Conservation (phyloP, 2,329 filamentous ascomycete species). For the Neopestalotiopsis sp. region DNA sequence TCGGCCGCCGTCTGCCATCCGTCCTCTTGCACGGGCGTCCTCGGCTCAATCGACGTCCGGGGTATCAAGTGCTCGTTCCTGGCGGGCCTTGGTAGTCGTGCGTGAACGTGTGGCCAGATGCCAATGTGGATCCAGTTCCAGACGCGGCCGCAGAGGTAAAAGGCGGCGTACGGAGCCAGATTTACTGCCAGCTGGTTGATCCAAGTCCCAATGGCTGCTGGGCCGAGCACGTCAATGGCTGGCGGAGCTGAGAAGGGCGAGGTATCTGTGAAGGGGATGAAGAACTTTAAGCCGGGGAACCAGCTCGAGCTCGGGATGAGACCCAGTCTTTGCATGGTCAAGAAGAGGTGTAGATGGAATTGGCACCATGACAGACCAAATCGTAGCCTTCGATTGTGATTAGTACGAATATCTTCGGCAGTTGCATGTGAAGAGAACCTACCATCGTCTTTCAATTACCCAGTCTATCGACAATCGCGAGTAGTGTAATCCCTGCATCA, state of each 20-base stretch:
- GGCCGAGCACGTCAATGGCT: slow-evolving; percentile 43
- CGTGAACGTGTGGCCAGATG: slow-evolving; percentile 47
- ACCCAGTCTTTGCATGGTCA: slow-evolving; percentile 58
- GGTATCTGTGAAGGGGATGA: slow-evolving; percentile 58
- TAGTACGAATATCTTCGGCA: not conserved
- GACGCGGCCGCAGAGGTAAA: slow-evolving; percentile 48
- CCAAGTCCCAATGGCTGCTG: slow-evolving; percentile 49
- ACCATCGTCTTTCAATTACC: slow-evolving; percentile 32
- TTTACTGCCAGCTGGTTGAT: slow-evolving; percentile 46
- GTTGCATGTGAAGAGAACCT: slow-evolving; percentile 5
- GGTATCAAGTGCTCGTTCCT: slow-evolving; percentile 23
- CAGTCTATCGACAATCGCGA: slow-evolving; percentile 17
- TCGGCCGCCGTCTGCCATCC: slow-evolving; percentile 32
- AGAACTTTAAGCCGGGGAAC: slow-evolving; percentile 55
- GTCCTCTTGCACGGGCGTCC: slow-evolving; percentile 20
- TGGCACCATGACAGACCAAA: slow-evolving; percentile 44
- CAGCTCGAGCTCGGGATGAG: slow-evolving; percentile 47
- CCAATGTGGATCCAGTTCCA: slow-evolving; percentile 41
- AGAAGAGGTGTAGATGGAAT: slow-evolving; percentile 57
- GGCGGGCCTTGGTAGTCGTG: slow-evolving; percentile 41
- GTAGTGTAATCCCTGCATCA: slow-evolving; percentile 31
- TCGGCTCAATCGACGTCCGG: slow-evolving; percentile 6
- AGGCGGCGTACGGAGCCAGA: slow-evolving; percentile 53
- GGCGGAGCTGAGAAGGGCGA: slow-evolving; percentile 58
- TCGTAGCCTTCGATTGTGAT: slow-evolving; percentile 27